Base-by-base conservation (phyloP, 148 eudicot genomes). In the Cornus florida region DNA sequence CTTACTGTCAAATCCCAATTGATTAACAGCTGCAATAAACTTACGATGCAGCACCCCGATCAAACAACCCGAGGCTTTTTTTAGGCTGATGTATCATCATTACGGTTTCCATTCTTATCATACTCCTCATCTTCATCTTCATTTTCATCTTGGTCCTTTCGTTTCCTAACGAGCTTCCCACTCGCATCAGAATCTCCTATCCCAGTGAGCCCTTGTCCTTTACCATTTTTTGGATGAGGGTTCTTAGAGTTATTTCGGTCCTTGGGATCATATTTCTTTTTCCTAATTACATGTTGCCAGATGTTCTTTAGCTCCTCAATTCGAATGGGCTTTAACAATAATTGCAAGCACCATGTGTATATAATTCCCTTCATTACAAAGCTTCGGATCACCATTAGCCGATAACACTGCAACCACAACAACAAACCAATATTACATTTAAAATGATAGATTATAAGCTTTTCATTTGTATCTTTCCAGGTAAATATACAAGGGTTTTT, bases 391-490 rank as follows among this genome's bases (percentile, higher is more conserved):
- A 31, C 77, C 82, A 71, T 85, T 75, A 7, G 77, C 87, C 0
- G 82, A 85, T 76, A 85, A 75, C 93, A 88, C 93, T 90, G 86
- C 10, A 28, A 16, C 70, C 68, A 64, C 65, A 62, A 65, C 13
- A n/a, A 38, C 17, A 75, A 57, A 13, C 5, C 20, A 57, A 57
- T 57, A 57, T 10, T 57, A 12, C 14, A 14, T 57, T 57, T 13
- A 57, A 57, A 1, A 28, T 1, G 28, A 28, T 28, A 28, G 28
- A 28, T 28, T 28, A 28, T 28, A 28, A 28, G 28, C 28, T 28
- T 28, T 28, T 28, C 28, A 28, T 28, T 28, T 28, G 28, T 28
- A 28, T 28, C 28, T 28, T 28, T 28, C 28, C 28, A 28, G 28
- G 28, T 28, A 28, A 28, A 28, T 28, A 28, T 28, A 28, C 28